Evolutionary conservation across 1,139 yeast genomes (phyloP), one percentile per base, ranked within the genome.

Genomic region (Lodderomyces oxycetoniae): DNA sequence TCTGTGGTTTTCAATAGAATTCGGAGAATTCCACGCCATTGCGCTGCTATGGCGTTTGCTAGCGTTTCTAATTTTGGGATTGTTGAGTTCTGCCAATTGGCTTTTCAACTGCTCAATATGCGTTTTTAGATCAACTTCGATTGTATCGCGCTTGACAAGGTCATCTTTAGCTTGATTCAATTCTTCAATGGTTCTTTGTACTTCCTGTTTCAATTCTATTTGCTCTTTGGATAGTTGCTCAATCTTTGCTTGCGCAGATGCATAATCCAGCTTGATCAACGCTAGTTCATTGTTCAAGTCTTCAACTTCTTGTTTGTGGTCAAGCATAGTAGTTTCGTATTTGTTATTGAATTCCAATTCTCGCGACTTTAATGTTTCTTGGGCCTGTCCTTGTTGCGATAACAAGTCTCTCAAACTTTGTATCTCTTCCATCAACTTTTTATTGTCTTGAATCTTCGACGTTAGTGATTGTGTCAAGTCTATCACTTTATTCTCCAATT

Each of bases 401-500:
- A 83, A 64, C 33, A 77, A 65, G 15, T 51, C 55, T 50, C 77
- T 80, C 52, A 71, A 67, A 49, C 57, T 59, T 15, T 75, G 71
- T 37, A 89, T 74, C 49, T 84, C 85, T 10, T 63, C 61, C 44
- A 76, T 70, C 52, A 89, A 68, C 41, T 71, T 73, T 63, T 81
- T 83, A 59, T 88, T 89, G 49, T 87, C 96, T 49, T 77, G 83
- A 27, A 81, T 78, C 59, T 84, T 83, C 17, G 79, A 61, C 1
- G 95, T 78, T 46, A 89, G 69, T 7, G 81, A 76, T 56, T 89
- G 95, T 1, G 96, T 88, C 45, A 93, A 75, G 58, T 89, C 95
- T 45, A 91, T 88, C 16, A 93, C 97, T 69, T 91, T 91, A 60
- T 89, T 91, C 59, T 93, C 98, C 51, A 91, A 74, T 55, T 84